Base-by-base conservation (phyloP, 2,329 filamentous ascomycete species). In the Amauroascus verrucosus region DNA sequence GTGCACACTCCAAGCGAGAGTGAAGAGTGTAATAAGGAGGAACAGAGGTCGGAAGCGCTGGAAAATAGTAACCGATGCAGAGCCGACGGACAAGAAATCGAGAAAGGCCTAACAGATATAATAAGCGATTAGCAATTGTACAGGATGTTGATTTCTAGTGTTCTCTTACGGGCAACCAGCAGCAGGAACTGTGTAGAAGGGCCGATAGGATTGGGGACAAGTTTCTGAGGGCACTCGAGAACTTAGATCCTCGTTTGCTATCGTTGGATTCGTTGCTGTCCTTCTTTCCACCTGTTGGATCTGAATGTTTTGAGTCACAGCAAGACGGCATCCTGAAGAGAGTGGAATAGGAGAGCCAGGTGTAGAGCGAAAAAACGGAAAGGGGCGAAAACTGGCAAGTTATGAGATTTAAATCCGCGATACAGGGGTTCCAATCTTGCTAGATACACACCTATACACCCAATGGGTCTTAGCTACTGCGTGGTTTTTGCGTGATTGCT, bases 181-280 rank as follows among this genome's bases (percentile, higher is more conserved):
- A 58, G 53, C 57, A 58, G 4, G 57, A 54, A 37, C 57, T 57
- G 38, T 57, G 54, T 18, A 58, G 51, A 40, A 58, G 53, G 22
- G 57, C 57, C 35, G 52, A 43, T 24, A 56, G 24, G 18, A 56
- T 45, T 11, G 55, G 48, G 13, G 55, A 56, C 26, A 56, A 28
- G 37, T 16, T 55, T 33, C 33, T 30, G 9, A 56, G 32, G 28
- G 41, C 40, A 26, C 46, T 49, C 14, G 50, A 47, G 7, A 38
- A 32, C 14, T 33, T 40, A 2, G 41, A 53, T 2, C 18, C 18
- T 28, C 18, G 28, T 20, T 44, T 40, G 18, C 38, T 44, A 32
- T 18, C 40, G 16, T n/a, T n/a, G n/a, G n/a, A n/a, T n/a, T n/a
- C n/a, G n/a, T 20, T 16, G 20, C 8, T 37, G 26, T 45, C 26